Evolutionary conservation across 441 rosid species (phyloP), one percentile per base, ranked within the genome.

Genomic region (Erysimum pusillum): DNA sequence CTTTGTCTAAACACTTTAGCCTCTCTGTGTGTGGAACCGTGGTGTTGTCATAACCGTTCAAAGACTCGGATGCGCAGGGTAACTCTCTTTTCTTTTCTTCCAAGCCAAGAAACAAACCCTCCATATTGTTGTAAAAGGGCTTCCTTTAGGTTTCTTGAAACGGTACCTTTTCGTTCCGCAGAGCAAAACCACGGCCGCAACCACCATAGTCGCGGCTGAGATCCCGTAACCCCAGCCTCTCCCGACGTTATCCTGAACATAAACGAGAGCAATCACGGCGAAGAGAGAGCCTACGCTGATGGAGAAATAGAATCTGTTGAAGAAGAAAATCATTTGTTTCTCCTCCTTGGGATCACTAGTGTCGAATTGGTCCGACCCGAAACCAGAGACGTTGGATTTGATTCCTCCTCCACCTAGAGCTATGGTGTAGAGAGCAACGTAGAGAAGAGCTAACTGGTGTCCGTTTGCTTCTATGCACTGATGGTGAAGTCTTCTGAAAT

Each of bases 151-250:
- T 81, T 80, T 87, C 87, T 78, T 90, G 79, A 80, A 91, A 57
- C 99, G 87, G 77, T 94, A 94, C 82, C 54, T 67, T n/a, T 51
- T 76, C 4, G 90, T 92, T 31, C 97, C 99, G 1, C 77, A 25
- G 5, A 94, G 81, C 76, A 94, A 74, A 31, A 92, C 77, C 4
- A 71, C 77, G 1, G 88, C 91, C 0, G 92, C 96, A 7, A 92
- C 46, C 58, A 85, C 87, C 96, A 91, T 90, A 22, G 99, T 86
- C 62, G 81, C 99, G 2, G 94, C 94, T 0, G 97, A 87, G 44
- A 91, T 85, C 9, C 99, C 99, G 71, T 92, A 94, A 3, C 96
- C 99, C 92, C 93, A 90, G 17, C 97, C 97, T 85, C 99, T 83
- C 52, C 97, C 98, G 3, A 94, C 83, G 34, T 94, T 88, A 75